Percentiles rank a stretch among this genome's conserved stretches.
Conservation (phyloP, 257 asterid species). For the Primulina tabacum region DNA sequence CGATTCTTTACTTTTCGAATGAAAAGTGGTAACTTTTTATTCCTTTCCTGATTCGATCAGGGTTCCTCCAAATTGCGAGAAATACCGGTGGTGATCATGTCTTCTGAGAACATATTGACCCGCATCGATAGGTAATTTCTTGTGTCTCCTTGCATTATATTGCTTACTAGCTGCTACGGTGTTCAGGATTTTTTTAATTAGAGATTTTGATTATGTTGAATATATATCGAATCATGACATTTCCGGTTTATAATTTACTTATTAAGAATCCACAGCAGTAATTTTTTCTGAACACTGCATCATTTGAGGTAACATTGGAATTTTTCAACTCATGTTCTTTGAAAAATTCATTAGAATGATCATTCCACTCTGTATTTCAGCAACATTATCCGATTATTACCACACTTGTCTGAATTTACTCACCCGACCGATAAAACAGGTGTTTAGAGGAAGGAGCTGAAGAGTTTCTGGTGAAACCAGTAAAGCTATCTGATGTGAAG, state of each 20-base stretch:
- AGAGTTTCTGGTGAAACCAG: slow-evolving; percentile 81
- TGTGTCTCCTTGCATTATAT: not conserved
- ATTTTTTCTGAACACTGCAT: not conserved
- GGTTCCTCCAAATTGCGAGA: slow-evolving; percentile 58
- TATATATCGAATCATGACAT: too few species aligned
- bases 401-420: too few species aligned
- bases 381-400: too few species aligned
- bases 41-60: slow-evolving; percentile 34
- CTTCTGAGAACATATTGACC: slow-evolving; percentile 70
- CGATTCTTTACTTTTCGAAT: not conserved
- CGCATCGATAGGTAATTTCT: slow-evolving; percentile 69
- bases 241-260: too few species aligned
- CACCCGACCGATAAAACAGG: slow-evolving; percentile 24
- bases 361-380: too few species aligned
- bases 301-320: too few species aligned
- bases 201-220: too few species aligned
- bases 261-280: not conserved
- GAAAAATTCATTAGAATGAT: too few species aligned
- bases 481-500: slow-evolving; percentile 68
- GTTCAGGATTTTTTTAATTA: not conserved
- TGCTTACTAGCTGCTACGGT: not conserved
- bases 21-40: not conserved
- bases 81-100: slow-evolving; percentile 90
- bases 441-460: slow-evolving; percentile 91
- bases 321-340: too few species aligned